Conservation (phyloP, 2,329 filamentous ascomycete genomes). For the Alternaria dauci region DNA sequence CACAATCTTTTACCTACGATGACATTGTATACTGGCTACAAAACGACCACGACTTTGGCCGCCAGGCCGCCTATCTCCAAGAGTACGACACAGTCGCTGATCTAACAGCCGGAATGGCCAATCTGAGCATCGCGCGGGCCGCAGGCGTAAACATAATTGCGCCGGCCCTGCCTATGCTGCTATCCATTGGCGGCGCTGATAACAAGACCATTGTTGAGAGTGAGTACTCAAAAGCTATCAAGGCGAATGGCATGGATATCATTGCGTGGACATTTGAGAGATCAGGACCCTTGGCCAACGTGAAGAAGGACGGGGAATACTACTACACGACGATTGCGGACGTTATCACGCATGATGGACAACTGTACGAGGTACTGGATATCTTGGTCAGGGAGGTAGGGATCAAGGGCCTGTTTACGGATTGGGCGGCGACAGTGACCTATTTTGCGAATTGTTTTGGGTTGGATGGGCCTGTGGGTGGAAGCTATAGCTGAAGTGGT, state of each 20-base stretch:
- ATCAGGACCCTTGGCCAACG: slow-evolving; percentile 64
- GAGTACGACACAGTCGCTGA: slow-evolving; percentile 60
- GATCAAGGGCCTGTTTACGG: slow-evolving; percentile 68
- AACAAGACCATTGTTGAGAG: slow-evolving; percentile 65
- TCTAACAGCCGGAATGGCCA: slow-evolving; percentile 60
- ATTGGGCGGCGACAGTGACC: slow-evolving; percentile 71
- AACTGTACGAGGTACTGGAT: slow-evolving; percentile 69
- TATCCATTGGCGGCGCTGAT: slow-evolving; percentile 56
- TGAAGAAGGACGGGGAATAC: slow-evolving; percentile 36
- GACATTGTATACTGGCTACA: slow-evolving; percentile 72
- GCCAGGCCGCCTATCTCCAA: slow-evolving; percentile 70
- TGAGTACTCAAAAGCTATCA: slow-evolving; percentile 67
- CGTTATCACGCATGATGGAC: slow-evolving; percentile 67
- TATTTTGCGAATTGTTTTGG: slow-evolving; percentile 75
- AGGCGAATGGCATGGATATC: slow-evolving; percentile 67
- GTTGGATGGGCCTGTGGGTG: slow-evolving; percentile 27
- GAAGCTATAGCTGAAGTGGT: slow-evolving; percentile 14
- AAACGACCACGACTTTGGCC: slow-evolving; percentile 66
- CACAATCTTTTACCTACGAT: slow-evolving; percentile 69
- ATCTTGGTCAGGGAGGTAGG: slow-evolving; percentile 67
- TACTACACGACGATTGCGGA: slow-evolving; percentile 59
- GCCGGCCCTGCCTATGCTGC: slow-evolving; percentile 67
- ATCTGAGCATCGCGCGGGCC: slow-evolving; percentile 62
- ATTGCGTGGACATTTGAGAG: slow-evolving; percentile 73
- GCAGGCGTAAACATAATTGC: slow-evolving; percentile 68